These are phyloP conservation scores for Cetradonia linearis DNA, from an alignment of 495 filamentous ascomycete species.

Conservation along the genomic window DNA sequence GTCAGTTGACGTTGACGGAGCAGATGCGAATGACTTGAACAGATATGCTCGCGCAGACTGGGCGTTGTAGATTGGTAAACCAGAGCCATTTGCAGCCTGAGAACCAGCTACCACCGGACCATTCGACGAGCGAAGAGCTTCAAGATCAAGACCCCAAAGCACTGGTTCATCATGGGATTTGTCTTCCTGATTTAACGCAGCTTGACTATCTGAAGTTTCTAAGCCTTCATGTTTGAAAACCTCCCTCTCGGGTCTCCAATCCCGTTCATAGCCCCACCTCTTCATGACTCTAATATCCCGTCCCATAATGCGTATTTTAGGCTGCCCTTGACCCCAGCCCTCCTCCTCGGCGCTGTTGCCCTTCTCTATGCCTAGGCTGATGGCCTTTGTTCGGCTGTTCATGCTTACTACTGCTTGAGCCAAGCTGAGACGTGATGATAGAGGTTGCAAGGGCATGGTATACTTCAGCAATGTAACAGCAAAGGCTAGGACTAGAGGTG, in stretches of 20 bases:
- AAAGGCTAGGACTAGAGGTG: constrained; percentile 73
- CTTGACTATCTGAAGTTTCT: constrained; percentile 20
- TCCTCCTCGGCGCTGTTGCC: constrained; percentile 58
- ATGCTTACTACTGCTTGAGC: constrained; percentile 70
- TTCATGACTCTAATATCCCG: constrained; percentile 64
- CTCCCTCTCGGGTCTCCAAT: constrained; percentile 31
- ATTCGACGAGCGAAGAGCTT: constrained; percentile 43
- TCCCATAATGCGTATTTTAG: constrained; percentile 57
- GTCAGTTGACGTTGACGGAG: constrained; percentile 14
- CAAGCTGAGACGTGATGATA: constrained; percentile 69
- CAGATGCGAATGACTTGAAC: constrained; percentile 29
- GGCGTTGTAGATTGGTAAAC: constrained; percentile 56
- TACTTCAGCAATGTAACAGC: constrained; percentile 60
- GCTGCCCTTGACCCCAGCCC: constrained; percentile 66
- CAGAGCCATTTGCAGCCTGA: constrained; percentile 19
- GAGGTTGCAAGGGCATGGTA: constrained; percentile 74
- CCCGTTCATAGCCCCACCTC: constrained; percentile 65
- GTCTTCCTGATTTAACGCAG: constrained; percentile 29
- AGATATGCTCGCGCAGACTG: constrained; percentile 44
- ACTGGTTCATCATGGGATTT: constrained; percentile 40
- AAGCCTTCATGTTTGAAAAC: constrained; percentile 18
- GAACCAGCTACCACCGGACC: constrained; percentile 15
- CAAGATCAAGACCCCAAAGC: constrained; percentile 72
- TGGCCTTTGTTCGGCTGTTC: constrained; percentile 64
- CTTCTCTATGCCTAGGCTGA: constrained; percentile 59